These are phyloP conservation scores for Irpex sp. DNA, from an alignment of 1,284 basidiomycete genomes.

Conservation along the genomic window DNA sequence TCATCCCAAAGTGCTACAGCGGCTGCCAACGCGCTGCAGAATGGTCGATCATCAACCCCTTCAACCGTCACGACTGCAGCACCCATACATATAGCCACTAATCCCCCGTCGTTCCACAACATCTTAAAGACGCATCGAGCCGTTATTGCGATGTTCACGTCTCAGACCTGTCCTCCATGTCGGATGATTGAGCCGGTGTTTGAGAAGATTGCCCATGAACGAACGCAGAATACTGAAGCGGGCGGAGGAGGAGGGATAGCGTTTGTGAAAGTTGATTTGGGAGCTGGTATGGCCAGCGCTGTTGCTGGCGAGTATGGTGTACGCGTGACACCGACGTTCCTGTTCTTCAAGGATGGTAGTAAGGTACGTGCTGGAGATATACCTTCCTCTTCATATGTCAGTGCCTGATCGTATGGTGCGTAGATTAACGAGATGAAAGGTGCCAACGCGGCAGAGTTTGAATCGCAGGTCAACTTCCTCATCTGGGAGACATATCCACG, in stretches of 20 bases:
- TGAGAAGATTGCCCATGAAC: slow-evolving; percentile 44
- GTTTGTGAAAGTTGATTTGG: slow-evolving; percentile 81
- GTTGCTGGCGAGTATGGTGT: slow-evolving; percentile 68
- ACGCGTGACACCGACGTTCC: slow-evolving; percentile 81
- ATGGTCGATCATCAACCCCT: slow-evolving; percentile 18
- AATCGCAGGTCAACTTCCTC: slow-evolving; percentile 67
- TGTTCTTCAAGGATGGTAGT: slow-evolving; percentile 76
- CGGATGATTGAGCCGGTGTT: slow-evolving; percentile 63
- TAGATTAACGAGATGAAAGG: slow-evolving; percentile 75
- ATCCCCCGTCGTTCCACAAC: slow-evolving; percentile 48
- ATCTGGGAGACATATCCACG: slow-evolving; percentile 76
- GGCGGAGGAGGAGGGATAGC: slow-evolving; percentile 43
- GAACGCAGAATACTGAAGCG: slow-evolving; percentile 30
- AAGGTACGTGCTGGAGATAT: slow-evolving; percentile 45
- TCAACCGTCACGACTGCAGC: slow-evolving; percentile 51
- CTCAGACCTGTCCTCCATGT: slow-evolving; percentile 60
- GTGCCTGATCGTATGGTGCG: background rate
- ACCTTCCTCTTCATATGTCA: background rate
- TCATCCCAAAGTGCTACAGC: slow-evolving; percentile 22
- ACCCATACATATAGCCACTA: slow-evolving; percentile 60
- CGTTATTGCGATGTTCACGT: slow-evolving; percentile 66
- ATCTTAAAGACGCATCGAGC: slow-evolving; percentile 47
- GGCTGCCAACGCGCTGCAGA: slow-evolving; percentile 18
- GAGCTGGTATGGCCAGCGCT: slow-evolving; percentile 55
- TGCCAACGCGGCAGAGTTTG: slow-evolving; percentile 61